Conservation (phyloP, 345 rosid genomes). For the Dovyalis caffra region DNA sequence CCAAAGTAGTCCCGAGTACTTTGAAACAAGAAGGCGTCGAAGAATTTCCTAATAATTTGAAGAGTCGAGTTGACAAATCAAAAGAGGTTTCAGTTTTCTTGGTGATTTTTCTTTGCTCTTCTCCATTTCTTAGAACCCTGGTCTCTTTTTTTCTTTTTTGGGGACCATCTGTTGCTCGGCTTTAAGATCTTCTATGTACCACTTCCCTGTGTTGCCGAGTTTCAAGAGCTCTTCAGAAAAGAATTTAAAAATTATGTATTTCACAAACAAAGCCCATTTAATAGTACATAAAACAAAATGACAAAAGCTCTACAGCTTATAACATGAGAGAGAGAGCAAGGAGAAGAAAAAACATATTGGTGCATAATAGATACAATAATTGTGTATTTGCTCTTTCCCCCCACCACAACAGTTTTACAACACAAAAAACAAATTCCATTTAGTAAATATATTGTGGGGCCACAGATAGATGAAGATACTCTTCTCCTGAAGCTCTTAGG, state of each 20-base stretch:
- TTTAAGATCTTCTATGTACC: not conserved
- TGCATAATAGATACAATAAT: conserved; percentile 41
- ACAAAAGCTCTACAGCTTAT: conserved; percentile 33
- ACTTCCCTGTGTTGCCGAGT: too few species aligned
- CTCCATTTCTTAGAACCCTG: too few species aligned
- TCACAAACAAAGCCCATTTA: conserved; percentile 25
- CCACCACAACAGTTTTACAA: conserved; percentile 51
- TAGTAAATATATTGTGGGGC: conserved; percentile 39
- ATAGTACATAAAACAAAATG: conserved; percentile 33
- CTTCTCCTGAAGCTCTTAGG: conserved; percentile 30
- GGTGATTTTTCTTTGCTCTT: too few species aligned
- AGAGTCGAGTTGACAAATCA: not conserved
- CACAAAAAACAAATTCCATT: conserved; percentile 40
- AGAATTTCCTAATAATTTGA: not conserved
- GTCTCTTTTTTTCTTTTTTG: too few species aligned
- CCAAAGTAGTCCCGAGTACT: not conserved
- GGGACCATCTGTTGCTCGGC: too few species aligned
- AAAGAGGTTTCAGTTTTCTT: not conserved
- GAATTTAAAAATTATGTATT: conserved; percentile 4
- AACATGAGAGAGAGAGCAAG: conserved; percentile 23
- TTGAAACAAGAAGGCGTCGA: not conserved
- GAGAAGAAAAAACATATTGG: conserved; percentile 23
- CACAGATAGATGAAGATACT: conserved; percentile 34
- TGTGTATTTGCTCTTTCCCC: conserved; percentile 31
- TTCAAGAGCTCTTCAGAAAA: not conserved